A percentile compares a stretch with the other conserved stretches of the same genome.
phyloP scores from a whole-genome alignment of 371 early-diverging fungal genomes.

The Entomophthora muscae region DNA sequence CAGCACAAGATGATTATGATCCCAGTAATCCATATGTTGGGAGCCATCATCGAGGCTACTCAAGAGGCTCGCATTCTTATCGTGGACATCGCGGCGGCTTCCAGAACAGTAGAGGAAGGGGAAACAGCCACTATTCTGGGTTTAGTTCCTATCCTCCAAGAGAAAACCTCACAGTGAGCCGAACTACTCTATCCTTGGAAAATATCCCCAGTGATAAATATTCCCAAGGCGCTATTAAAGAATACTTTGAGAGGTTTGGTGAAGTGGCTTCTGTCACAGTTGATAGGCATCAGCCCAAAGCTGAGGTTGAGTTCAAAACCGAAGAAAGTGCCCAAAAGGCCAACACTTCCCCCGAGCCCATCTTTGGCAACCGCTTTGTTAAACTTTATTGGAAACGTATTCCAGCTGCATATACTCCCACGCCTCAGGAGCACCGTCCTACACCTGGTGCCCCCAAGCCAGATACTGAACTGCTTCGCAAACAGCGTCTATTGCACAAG shows the following conservation, averaged over 20 bases:
- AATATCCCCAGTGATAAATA: conserved; percentile 51
- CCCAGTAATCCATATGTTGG: neutral
- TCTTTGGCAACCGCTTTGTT: conserved; percentile 78
- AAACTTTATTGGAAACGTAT: conserved; percentile 47
- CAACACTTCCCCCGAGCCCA: conserved; percentile 55
- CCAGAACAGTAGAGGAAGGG: conserved; percentile 14
- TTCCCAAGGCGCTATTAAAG: conserved; percentile 41
- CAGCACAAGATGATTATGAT: conserved; percentile 2
- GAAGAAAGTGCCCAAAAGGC: conserved; percentile 51
- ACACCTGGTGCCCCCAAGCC: too few relatives aligned
- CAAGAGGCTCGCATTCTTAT: conserved; percentile 13
- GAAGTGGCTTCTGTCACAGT: conserved; percentile 46
- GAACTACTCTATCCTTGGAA: conserved; percentile 43
- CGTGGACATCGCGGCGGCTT: conserved; percentile 17
- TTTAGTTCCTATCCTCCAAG: neutral
- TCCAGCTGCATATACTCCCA: neutral
- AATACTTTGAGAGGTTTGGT: conserved; percentile 57
- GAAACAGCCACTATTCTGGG: neutral
- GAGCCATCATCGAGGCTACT: neutral
- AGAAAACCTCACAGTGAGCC: conserved; percentile 8
- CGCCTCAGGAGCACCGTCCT: conserved; percentile 20
- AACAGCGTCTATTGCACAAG: conserved; percentile 24
- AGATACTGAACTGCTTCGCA: conserved; percentile 23
- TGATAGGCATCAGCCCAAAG: conserved; percentile 25
- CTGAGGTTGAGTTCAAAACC: conserved; percentile 40